phyloP scores from a whole-genome alignment of 2,329 filamentous ascomycete genomes.

The Hymenoscyphus albidus region DNA sequence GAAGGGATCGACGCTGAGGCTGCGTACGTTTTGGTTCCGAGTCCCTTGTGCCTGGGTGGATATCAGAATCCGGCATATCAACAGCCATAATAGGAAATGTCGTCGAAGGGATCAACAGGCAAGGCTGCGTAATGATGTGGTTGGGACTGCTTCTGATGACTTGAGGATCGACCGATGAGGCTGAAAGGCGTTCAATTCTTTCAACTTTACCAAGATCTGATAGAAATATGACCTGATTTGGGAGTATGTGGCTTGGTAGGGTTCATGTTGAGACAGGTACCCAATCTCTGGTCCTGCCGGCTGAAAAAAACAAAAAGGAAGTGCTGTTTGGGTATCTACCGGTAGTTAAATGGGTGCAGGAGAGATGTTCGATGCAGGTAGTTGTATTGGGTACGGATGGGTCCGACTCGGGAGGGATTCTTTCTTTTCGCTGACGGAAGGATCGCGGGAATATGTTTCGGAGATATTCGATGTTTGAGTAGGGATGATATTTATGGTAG shows the following conservation, averaged over 20 bases:
- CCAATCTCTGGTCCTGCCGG: neutral
- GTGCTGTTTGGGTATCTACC: neutral
- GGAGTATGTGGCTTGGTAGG: neutral
- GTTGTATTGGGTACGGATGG: neutral
- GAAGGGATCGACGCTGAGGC: neutral
- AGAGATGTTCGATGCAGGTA: neutral
- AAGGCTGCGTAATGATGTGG: neutral
- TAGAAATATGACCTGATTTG: neutral
- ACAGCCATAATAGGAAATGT: neutral
- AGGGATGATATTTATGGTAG: conserved; percentile 1
- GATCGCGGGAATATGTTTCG: neutral
- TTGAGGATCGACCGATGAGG: neutral
- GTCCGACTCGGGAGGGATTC: neutral
- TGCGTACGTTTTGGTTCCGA: neutral
- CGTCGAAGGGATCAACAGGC: neutral
- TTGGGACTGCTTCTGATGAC: neutral
- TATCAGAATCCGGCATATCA: neutral
- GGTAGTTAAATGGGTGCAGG: neutral
- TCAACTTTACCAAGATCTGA: neutral
- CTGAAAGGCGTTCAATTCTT: neutral
- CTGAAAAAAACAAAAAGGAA: neutral
- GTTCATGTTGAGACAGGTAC: neutral
- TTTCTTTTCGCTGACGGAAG: conserved; percentile 1
- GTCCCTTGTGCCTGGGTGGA: neutral
- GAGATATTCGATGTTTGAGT: neutral